Percentiles rank a stretch among this genome's conserved stretches.
These are phyloP conservation scores for Globisporangium heterothallicum DNA, from an alignment of 352 stramenopile species.

Conservation along the genomic window DNA sequence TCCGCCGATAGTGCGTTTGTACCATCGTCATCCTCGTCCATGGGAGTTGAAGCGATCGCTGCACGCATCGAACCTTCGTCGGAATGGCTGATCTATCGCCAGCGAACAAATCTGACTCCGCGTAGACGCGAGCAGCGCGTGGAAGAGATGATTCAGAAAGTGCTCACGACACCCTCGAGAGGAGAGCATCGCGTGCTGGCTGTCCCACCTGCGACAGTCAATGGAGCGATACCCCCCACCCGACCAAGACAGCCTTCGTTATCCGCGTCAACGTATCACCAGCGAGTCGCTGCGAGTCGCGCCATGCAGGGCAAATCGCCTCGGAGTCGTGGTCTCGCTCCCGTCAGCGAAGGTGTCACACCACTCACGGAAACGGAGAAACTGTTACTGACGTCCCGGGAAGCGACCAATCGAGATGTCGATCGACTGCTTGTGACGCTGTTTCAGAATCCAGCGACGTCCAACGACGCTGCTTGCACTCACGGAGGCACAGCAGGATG, in stretches of 20 bases:
- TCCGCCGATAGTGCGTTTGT: not conserved
- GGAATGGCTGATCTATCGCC: slow-evolving; percentile 61
- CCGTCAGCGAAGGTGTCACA: slow-evolving; percentile 11
- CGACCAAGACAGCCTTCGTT: slow-evolving; percentile 28
- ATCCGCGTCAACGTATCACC: slow-evolving; percentile 28
- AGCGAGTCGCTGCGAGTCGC: slow-evolving; percentile 26
- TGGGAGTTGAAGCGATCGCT: slow-evolving; percentile 15
- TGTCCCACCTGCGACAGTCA: slow-evolving; percentile 7
- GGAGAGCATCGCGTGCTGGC: not conserved
- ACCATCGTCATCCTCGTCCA: slow-evolving; percentile 3
- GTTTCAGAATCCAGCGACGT: slow-evolving; percentile 21
- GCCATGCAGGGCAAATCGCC: slow-evolving; percentile 7
- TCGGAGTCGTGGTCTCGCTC: slow-evolving; percentile 3
- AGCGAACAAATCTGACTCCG: slow-evolving; percentile 31
- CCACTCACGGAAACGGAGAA: slow-evolving; percentile 27
- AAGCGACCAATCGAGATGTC: slow-evolving; percentile 38
- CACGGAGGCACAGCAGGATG: not conserved
- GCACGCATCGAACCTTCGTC: slow-evolving; percentile 27
- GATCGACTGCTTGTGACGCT: slow-evolving; percentile 36
- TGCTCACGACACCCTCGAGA: slow-evolving; percentile 9
- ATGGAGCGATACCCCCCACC: slow-evolving; percentile 2
- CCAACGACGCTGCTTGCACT: not conserved
- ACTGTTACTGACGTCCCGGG: slow-evolving; percentile 21
- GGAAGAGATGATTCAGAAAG: slow-evolving; percentile 36
- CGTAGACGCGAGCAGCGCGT: slow-evolving; percentile 36